A percentile compares a stretch with the other conserved stretches of the same genome.
These are phyloP conservation scores for Salix dunnii DNA, from an alignment of 345 rosid genomes.

Conservation along the genomic window DNA sequence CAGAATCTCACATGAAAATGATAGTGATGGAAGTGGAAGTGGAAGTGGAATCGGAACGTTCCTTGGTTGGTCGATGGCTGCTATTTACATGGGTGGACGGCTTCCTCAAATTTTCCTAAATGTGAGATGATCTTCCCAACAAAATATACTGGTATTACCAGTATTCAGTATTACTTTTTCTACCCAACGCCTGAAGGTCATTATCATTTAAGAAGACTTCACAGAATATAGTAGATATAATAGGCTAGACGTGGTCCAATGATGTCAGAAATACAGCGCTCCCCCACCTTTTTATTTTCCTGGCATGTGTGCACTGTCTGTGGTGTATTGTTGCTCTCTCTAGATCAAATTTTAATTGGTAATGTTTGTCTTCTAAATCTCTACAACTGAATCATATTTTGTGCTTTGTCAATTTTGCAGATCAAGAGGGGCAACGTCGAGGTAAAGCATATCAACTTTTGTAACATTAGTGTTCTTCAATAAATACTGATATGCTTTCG, in stretches of 20 bases:
- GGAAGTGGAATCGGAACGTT: constrained; percentile 40
- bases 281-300: neutral
- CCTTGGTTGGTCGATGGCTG: constrained; percentile 88
- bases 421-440: constrained; percentile 76
- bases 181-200: neutral
- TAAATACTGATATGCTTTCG: neutral
- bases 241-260: neutral
- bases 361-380: neutral
- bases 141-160: neutral
- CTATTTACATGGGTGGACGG: constrained; percentile 86
- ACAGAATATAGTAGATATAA: neutral
- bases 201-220: neutral
- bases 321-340: neutral
- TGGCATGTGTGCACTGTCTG: neutral
- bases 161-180: neutral
- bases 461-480: too few species aligned
- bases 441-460: constrained; percentile 38
- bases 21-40: constrained; percentile 27
- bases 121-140: constrained; percentile 35
- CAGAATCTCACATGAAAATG: constrained; percentile 26
- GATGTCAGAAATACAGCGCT: neutral
- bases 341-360: constrained; percentile 1
- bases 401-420: constrained; percentile 35
- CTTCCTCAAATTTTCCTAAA: constrained; percentile 83
- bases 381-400: constrained; percentile 1